Evolutionary conservation across 441 rosid genomes (phyloP).

Genomic region (Populus hybrid): DNA sequence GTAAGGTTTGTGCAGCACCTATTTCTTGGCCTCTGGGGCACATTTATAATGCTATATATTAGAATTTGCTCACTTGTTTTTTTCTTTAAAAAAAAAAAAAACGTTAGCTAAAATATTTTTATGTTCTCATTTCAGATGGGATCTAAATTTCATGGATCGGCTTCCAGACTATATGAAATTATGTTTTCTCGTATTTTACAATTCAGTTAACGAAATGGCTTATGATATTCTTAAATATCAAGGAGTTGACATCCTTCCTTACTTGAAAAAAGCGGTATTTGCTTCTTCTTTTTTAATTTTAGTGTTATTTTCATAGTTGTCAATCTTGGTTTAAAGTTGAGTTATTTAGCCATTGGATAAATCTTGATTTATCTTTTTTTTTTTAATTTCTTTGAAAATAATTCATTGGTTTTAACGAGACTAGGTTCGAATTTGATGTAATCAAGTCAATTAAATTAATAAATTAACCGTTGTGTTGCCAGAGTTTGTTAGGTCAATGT

Average conservation of each 20-base stretch:
- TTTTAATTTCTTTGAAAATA: no score
- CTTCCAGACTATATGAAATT: slow-evolving; percentile 23
- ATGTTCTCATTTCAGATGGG: slow-evolving; percentile 13
- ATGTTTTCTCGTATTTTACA: background rate
- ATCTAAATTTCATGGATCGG: background rate
- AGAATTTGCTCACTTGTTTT: background rate
- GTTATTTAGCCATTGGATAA: no score
- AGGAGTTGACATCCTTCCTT: background rate
- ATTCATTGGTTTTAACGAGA: rapidly evolving
- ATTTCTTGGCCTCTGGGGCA: background rate
- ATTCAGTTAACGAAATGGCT: background rate
- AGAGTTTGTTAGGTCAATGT: no score
- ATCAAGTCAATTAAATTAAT: no score
- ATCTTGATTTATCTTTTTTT: no score
- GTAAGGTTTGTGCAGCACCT: background rate
- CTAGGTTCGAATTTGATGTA: no score
- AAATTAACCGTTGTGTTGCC: no score
- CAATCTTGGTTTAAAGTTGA: no score
- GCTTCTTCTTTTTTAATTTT: no score
- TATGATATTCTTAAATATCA: background rate
- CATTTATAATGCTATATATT: background rate
- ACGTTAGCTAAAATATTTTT: no score
- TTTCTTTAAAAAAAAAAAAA: no score
- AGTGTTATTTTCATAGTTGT: no score
- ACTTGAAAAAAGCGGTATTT: background rate